These are phyloP conservation scores for Citrullus amarus DNA, from an alignment of 306 rosid species.

Conservation along the genomic window DNA sequence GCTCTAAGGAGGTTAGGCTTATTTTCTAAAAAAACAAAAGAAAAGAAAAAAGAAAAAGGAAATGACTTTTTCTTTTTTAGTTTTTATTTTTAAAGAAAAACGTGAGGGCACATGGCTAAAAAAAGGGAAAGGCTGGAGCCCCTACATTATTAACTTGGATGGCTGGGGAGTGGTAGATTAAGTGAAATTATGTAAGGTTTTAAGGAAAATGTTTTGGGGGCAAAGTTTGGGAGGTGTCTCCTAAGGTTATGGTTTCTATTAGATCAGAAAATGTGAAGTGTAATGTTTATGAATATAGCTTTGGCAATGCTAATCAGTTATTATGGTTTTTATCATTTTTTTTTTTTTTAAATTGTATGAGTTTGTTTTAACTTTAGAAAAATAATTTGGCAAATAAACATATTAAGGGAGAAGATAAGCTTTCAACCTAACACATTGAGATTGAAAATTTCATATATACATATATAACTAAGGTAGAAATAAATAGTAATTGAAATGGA, in stretches of 20 bases:
- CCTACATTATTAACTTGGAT: slow-evolving; percentile 18
- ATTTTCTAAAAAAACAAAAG: background rate
- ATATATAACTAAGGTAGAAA: too few relatives aligned
- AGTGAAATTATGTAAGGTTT: background rate
- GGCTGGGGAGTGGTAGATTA: background rate
- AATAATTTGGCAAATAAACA: too few relatives aligned
- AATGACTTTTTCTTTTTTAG: background rate
- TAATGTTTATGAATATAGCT: background rate
- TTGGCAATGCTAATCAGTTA: background rate
- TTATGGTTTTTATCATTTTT: background rate
- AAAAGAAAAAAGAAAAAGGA: background rate
- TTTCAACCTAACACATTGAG: too few relatives aligned
- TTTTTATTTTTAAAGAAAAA: background rate
- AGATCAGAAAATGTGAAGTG: background rate
- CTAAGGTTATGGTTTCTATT: background rate
- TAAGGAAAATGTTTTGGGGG: background rate
- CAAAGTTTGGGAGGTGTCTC: background rate
- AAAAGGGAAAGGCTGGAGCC: slow-evolving; percentile 9
- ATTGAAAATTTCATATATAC: too few relatives aligned
- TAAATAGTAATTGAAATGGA: too few relatives aligned
- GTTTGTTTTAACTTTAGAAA: too few relatives aligned
- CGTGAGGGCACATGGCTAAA: slow-evolving; percentile 20
- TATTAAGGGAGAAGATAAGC: too few relatives aligned
- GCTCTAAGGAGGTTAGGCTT: slow-evolving; percentile 13
- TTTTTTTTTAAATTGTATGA: too few relatives aligned